Evolutionary conservation across 2,329 filamentous ascomycete genomes (phyloP).

Genomic region (Ambrosiella cleistominuta): DNA sequence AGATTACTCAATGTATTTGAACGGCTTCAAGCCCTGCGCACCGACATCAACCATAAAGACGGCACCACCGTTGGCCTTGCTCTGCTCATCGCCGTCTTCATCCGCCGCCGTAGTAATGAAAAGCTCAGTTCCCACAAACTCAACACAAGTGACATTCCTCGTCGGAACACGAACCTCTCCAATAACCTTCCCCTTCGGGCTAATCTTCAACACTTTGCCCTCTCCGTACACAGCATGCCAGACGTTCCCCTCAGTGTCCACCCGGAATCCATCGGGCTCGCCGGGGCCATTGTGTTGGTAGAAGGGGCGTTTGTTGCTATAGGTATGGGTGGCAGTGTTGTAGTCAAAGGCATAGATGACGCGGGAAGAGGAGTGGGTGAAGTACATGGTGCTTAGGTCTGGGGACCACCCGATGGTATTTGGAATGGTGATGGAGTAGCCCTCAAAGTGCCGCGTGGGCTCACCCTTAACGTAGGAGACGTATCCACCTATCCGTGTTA

Average conservation of each 20-base stretch:
- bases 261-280: conserved; percentile 67
- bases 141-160: conserved; percentile 60
- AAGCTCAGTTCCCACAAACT: conserved; percentile 57
- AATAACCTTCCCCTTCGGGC: conserved; percentile 48
- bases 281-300: conserved; percentile 48
- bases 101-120: conserved; percentile 63
- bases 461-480: conserved; percentile 47
- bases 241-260: conserved; percentile 70
- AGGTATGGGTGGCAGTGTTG: conserved; percentile 40
- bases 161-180: conserved; percentile 65
- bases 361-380: conserved; percentile 58
- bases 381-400: conserved; percentile 58
- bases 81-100: conserved; percentile 45
- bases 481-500: conserved; percentile 39
- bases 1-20: conserved; percentile 40
- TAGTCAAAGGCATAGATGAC: conserved; percentile 64
- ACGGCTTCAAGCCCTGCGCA: conserved; percentile 42
- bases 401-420: conserved; percentile 72
- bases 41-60: conserved; percentile 66
- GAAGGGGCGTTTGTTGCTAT: conserved; percentile 50
- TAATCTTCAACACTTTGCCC: conserved; percentile 56
- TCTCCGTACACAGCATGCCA: conserved; percentile 82
- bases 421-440: conserved; percentile 64
- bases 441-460: conserved; percentile 40
- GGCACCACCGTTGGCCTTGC: conserved; percentile 44